These are phyloP conservation scores for Aphanomyces cochlioides DNA, from an alignment of 352 stramenopile genomes.

Conservation along the genomic window DNA sequence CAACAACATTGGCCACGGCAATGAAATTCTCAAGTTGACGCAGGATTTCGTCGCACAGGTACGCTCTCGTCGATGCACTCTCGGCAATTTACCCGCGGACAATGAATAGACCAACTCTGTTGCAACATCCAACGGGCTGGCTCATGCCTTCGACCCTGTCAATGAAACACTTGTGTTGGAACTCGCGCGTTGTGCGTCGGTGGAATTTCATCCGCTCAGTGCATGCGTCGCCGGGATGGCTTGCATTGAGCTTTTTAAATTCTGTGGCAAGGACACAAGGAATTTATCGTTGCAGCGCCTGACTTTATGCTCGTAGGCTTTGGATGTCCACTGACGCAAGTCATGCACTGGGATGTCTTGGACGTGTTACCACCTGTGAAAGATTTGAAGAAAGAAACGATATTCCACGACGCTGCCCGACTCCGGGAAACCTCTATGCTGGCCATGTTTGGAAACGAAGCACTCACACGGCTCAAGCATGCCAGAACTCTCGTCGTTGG, in stretches of 20 bases:
- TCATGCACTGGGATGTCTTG: slow-evolving; percentile 41
- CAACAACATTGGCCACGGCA: slow-evolving; percentile 33
- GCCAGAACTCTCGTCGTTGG: slow-evolving; percentile 27
- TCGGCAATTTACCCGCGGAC: not conserved
- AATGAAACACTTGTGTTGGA: slow-evolving; percentile 26
- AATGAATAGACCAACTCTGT: not conserved
- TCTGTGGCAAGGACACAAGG: slow-evolving; percentile 32
- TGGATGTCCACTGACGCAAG: slow-evolving; percentile 33
- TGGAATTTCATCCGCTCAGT: slow-evolving; percentile 42
- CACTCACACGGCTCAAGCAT: slow-evolving; percentile 21
- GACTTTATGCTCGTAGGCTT: slow-evolving; percentile 31
- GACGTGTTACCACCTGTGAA: slow-evolving; percentile 19
- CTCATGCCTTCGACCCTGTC: not conserved
- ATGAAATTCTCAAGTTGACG: slow-evolving; percentile 27
- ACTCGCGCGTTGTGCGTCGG: slow-evolving; percentile 34
- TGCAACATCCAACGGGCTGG: not conserved
- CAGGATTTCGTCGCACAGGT: slow-evolving; percentile 30
- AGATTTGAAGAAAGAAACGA: slow-evolving; percentile 23
- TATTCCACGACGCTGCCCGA: not conserved
- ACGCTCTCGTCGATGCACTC: slow-evolving; percentile 11
- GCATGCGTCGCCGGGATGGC: slow-evolving; percentile 38
- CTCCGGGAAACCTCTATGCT: not conserved
- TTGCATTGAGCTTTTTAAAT: slow-evolving; percentile 38
- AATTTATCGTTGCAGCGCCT: not conserved
- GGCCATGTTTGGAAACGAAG: slow-evolving; percentile 23